Base-by-base conservation (phyloP, 2,329 filamentous ascomycete genomes). In the Davidsoniella neocaledoniae region DNA sequence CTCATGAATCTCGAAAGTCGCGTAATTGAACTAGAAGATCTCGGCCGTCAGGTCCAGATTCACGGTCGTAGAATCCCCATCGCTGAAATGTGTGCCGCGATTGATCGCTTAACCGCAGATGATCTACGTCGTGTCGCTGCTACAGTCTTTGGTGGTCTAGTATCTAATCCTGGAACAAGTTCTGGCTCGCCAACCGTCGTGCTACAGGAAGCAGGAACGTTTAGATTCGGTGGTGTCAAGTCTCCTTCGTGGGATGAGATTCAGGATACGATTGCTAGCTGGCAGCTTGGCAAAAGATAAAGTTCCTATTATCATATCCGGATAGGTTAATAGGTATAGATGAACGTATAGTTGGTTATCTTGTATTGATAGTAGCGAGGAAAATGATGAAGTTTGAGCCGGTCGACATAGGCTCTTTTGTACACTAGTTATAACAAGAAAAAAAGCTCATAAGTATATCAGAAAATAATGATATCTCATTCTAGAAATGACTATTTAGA, bases 1-100 rank as follows among this genome's bases (percentile, higher is more conserved):
- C 74, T 98, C 46, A 98, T 98, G 91, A 98, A 98, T 66, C 77
- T 98, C 25, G 91, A 98, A 68, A 87, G 80, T 57, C 76, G 91
- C 53, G 95, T 98, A 87, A 87, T 98, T 8, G 91, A 96, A 68
- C 75, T 98, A 5, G 91, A 98, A 66, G 91, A 98, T 62, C 73
- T 98, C 0, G 91, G 91, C 19, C 72, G 91, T 55, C 90, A 95
- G 63, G 86, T 98, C 9, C 91, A 96, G 69, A 86, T 95, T n/a
- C 88, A 96, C 62, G 91, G 90, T 19, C 77, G 79, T 56, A 94
- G 95, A 68, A 77, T 96, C 5, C 83, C 90, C 1, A 88, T 95
- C 6, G 77, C 78, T 56, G 88, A 96, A 62, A 96, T 98, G 90
- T 94, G 90, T 61, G 70, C 69, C 46, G 79, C 80, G 61, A 98